Conservation (phyloP, 768 basidiomycete species). For the Neoboletus brunneissimus region DNA sequence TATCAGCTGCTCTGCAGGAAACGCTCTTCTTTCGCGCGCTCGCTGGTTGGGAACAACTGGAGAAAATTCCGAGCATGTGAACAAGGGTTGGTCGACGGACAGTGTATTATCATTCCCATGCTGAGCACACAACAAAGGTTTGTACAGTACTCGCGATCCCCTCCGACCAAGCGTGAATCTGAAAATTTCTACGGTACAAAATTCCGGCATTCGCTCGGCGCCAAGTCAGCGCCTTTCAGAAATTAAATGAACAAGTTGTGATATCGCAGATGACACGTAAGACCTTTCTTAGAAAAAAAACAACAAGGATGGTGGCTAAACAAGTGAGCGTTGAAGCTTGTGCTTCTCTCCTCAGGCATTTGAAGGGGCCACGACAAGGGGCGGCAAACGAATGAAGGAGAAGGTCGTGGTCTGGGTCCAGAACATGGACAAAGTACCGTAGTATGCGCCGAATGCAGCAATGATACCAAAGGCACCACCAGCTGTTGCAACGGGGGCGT, state of each 20-base stretch:
- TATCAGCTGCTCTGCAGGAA: background rate
- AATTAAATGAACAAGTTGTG: background rate
- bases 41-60: background rate
- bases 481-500: slow-evolving; percentile 22
- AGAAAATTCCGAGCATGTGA: background rate
- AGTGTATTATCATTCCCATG: slow-evolving; percentile 3
- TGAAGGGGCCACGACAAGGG: slow-evolving; percentile 18
- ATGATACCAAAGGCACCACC: slow-evolving; percentile 28
- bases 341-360: slow-evolving; percentile 1
- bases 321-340: background rate
- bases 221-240: background rate
- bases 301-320: no score
- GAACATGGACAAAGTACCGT: slow-evolving; percentile 24
- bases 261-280: background rate
- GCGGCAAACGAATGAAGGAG: slow-evolving; percentile 28
- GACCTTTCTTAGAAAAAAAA: background rate
- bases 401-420: slow-evolving; percentile 31
- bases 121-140: background rate
- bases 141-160: background rate
- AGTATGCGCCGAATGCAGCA: slow-evolving; percentile 30
- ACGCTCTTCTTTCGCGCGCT: background rate
- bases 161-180: background rate
- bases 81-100: background rate
- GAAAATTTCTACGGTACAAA: background rate
- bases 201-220: background rate